Percentiles rank a stretch among this genome's conserved stretches.
Evolutionary conservation across 176 grass and related monocot species (phyloP).

Genomic region (Phyllostachys edulis): DNA sequence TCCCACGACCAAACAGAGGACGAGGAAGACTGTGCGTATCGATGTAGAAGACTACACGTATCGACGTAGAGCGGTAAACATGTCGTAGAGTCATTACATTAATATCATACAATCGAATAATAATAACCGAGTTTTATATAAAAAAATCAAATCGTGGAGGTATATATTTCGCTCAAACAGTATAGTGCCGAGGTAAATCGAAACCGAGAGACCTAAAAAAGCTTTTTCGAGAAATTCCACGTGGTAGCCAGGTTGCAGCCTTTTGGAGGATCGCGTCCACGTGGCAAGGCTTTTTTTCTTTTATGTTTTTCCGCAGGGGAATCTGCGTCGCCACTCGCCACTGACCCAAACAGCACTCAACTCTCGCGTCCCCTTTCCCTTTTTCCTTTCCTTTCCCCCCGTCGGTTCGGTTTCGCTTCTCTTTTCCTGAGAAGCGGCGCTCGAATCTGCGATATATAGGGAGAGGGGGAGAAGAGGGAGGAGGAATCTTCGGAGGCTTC

Average conservation of each 20-base stretch:
- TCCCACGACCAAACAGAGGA: no score
- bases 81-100: no score
- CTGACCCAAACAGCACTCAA: conserved; percentile 21
- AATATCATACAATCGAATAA: no score
- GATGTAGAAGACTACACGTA: no score
- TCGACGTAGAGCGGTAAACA: no score
- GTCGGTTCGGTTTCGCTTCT: background rate
- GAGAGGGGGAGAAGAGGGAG: background rate
- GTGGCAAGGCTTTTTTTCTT: background rate
- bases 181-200: no score
- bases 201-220: no score
- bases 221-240: conserved; percentile 6
- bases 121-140: no score
- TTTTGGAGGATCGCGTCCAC: background rate
- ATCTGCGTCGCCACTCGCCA: conserved; percentile 18
- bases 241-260: background rate
- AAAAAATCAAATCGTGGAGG: no score
- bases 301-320: background rate
- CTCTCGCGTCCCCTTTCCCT: background rate
- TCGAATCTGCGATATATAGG: conserved; percentile 25
- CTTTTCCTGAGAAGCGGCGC: background rate
- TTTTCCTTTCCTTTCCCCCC: conserved; percentile 5
- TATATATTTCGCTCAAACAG: no score
- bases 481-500: background rate
- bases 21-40: no score